Evolutionary conservation across 495 filamentous ascomycete genomes (phyloP).

Genomic region (Podospora appendiculata): DNA sequence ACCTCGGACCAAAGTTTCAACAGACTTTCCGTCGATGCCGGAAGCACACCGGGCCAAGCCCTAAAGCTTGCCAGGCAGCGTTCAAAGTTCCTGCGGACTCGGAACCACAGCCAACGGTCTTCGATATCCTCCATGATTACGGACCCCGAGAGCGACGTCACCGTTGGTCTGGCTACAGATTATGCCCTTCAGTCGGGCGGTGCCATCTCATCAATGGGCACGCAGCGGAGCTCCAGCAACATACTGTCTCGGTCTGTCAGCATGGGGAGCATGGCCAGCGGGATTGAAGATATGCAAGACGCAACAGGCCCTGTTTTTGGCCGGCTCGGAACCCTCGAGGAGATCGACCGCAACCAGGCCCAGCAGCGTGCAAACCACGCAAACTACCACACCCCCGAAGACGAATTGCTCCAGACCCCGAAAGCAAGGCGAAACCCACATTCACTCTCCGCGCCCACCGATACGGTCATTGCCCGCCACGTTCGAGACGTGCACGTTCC

Average conservation of each 20-base stretch:
- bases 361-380: conserved; percentile 16
- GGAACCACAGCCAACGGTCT: conserved; percentile 69
- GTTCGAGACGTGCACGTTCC: conserved; percentile 85
- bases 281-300: conserved; percentile 70
- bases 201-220: conserved; percentile 53
- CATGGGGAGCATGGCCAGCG: conserved; percentile 91
- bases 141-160: conserved; percentile 59
- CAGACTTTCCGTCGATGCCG: conserved; percentile 20
- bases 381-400: conserved; percentile 1
- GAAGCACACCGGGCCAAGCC: conserved; percentile 24
- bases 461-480: conserved; percentile 82
- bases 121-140: conserved; percentile 69
- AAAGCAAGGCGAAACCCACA: conserved; percentile 41
- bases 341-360: conserved; percentile 29
- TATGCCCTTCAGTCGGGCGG: conserved; percentile 82
- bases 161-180: conserved; percentile 61
- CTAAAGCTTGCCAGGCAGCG: conserved; percentile 30
- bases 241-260: conserved; percentile 72
- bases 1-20: conserved; percentile 22
- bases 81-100: conserved; percentile 65
- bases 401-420: conserved; percentile 32
- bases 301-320: conserved; percentile 25
- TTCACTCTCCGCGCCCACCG: conserved; percentile 55
- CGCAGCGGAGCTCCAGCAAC: conserved; percentile 43
- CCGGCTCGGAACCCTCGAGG: conserved; percentile 46